Conservation (phyloP, 202 grass and related monocot genomes). For the Schoenoplectus triqueter region DNA sequence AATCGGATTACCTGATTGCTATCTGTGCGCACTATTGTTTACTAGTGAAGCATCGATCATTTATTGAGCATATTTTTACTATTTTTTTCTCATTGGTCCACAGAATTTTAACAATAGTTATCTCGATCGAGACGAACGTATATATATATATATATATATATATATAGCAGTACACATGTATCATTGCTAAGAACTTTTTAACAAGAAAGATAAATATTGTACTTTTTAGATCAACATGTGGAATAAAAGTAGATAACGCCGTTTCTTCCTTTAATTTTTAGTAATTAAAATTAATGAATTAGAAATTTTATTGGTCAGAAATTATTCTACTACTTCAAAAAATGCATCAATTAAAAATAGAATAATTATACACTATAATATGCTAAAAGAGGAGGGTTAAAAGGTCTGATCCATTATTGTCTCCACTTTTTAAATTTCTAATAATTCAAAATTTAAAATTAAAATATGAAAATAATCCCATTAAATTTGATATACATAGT, state of each 20-base stretch:
- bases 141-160: too few relatives aligned
- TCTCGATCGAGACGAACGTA: neutral
- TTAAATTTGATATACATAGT: too few relatives aligned
- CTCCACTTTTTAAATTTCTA: too few relatives aligned
- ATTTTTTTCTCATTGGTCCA: conserved; percentile 17
- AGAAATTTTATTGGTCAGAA: too few relatives aligned
- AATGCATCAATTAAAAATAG: too few relatives aligned
- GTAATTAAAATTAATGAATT: too few relatives aligned
- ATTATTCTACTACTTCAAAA: too few relatives aligned
- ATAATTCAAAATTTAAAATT: too few relatives aligned
- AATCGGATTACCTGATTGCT: neutral
- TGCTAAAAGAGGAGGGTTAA: too few relatives aligned
- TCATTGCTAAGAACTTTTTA: neutral
- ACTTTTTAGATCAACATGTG: neutral
- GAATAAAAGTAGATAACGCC: neutral
- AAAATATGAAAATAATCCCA: too few relatives aligned
- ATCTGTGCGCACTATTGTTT: neutral
- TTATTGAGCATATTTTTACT: neutral
- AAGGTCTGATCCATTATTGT: too few relatives aligned
- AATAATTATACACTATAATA: too few relatives aligned
- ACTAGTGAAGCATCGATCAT: conserved; percentile 1
- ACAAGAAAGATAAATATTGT: neutral
- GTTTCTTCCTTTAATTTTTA: neutral
- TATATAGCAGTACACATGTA: neutral
- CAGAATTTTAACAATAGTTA: conserved; percentile 2